A percentile compares a stretch with the other conserved stretches of the same genome.
phyloP scores from a whole-genome alignment of 164 flowering plant species.

The Cinnamomum chago region DNA sequence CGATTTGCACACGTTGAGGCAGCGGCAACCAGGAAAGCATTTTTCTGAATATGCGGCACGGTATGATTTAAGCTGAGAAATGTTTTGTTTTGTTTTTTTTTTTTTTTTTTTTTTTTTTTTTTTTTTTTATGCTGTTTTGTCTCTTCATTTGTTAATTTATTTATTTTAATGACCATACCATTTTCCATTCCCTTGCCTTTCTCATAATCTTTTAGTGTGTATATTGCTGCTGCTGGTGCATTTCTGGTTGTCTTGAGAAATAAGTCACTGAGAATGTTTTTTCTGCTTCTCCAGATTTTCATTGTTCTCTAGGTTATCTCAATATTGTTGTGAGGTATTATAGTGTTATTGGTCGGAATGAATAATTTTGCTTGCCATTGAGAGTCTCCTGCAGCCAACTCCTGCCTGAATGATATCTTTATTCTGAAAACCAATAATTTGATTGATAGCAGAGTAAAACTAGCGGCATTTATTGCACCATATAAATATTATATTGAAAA shows the following conservation, averaged over 20 bases:
- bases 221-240: not conserved
- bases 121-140: not conserved
- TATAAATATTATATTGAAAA: too few species aligned
- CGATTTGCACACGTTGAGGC: constrained; percentile 83
- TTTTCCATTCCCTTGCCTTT: not conserved
- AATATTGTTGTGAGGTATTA: not conserved
- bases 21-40: constrained; percentile 57
- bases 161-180: not conserved
- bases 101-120: not conserved
- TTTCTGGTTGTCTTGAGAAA: not conserved
- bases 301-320: not conserved
- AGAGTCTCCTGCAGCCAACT: not conserved
- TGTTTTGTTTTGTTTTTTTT: not conserved
- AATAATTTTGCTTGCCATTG: not conserved
- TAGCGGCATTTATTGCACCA: too few species aligned
- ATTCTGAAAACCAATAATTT: too few species aligned
- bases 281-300: not conserved
- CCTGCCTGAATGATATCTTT: not conserved
- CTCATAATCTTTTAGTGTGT: not conserved
- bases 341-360: not conserved
- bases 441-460: too few species aligned
- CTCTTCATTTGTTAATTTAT: not conserved
- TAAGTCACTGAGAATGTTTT: not conserved
- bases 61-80: constrained; percentile 29
- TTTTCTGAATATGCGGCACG: constrained; percentile 73